A percentile compares a stretch with the other conserved stretches of the same genome.
phyloP scores from a whole-genome alignment of 148 eudicot genomes.

The Cornus kousa region DNA sequence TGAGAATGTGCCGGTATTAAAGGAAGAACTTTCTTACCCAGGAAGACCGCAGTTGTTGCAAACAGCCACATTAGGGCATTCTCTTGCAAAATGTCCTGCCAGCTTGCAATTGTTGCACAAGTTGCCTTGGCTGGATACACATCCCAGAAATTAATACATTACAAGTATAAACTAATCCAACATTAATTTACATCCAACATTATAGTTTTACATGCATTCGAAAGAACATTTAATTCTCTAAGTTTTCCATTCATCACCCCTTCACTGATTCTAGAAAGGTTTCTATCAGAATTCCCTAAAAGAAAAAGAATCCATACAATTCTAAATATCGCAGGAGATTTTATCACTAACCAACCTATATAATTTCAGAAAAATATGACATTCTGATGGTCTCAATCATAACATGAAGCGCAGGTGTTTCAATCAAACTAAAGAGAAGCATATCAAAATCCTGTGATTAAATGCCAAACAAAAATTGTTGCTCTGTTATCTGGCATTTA shows the following conservation, averaged over 20 bases:
- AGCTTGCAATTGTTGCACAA: slow-evolving; percentile 54
- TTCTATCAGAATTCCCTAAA: background rate
- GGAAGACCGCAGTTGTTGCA: slow-evolving; percentile 62
- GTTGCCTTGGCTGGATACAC: slow-evolving; percentile 37
- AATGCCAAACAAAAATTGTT: background rate
- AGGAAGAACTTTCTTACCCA: slow-evolving; percentile 27
- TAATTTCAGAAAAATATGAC: background rate
- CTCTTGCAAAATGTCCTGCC: slow-evolving; percentile 55
- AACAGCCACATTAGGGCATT: slow-evolving; percentile 54
- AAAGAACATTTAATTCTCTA: background rate
- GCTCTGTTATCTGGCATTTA: too few species aligned
- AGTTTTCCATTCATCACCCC: background rate
- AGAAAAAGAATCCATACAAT: too few species aligned
- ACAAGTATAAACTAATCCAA: background rate
- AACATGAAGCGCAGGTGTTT: background rate
- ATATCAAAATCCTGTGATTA: background rate
- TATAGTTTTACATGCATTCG: background rate
- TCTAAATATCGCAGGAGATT: background rate
- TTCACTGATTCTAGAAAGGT: background rate
- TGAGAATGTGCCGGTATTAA: background rate
- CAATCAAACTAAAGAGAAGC: background rate
- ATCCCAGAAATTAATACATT: background rate
- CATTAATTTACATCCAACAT: background rate
- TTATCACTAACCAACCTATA: background rate
- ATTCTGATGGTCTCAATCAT: background rate